A percentile compares a stretch with the other conserved stretches of the same genome.
phyloP scores from a whole-genome alignment of 768 basidiomycete genomes.

The Clitopilus passeckerianus region DNA sequence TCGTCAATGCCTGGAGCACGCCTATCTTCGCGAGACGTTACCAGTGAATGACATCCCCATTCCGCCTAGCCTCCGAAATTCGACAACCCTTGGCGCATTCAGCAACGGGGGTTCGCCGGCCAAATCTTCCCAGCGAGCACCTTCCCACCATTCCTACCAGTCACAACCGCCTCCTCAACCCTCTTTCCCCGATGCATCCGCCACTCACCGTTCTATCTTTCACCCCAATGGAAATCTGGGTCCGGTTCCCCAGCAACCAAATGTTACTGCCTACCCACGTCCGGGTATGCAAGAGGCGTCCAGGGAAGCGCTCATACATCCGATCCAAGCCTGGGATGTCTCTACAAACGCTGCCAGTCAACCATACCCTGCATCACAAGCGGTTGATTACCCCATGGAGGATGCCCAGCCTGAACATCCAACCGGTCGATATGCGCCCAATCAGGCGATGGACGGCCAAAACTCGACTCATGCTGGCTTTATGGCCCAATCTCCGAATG shows the following conservation, averaged over 20 bases:
- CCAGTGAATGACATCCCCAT: constrained; percentile 63
- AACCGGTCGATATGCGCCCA: constrained; percentile 34
- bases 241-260: neutral
- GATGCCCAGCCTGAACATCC: constrained; percentile 46
- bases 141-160: constrained; percentile 27
- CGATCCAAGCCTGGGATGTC: constrained; percentile 14
- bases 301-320: constrained; percentile 15
- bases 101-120: neutral
- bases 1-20: constrained; percentile 80
- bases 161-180: constrained; percentile 19
- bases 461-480: constrained; percentile 28
- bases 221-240: constrained; percentile 22
- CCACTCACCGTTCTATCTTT: constrained; percentile 51
- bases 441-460: constrained; percentile 46
- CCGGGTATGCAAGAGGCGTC: constrained; percentile 21
- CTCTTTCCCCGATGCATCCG: constrained; percentile 41
- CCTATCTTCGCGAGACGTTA: constrained; percentile 80
- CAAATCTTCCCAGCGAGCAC: constrained; percentile 6
- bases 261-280: constrained; percentile 11
- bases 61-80: constrained; percentile 44
- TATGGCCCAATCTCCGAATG: neutral
- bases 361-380: constrained; percentile 17
- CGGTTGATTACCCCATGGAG: constrained; percentile 59
- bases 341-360: constrained; percentile 14
- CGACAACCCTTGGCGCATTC: constrained; percentile 16